These are phyloP conservation scores for Tirmania nivea DNA, from an alignment of 495 filamentous ascomycete genomes.

Conservation along the genomic window DNA sequence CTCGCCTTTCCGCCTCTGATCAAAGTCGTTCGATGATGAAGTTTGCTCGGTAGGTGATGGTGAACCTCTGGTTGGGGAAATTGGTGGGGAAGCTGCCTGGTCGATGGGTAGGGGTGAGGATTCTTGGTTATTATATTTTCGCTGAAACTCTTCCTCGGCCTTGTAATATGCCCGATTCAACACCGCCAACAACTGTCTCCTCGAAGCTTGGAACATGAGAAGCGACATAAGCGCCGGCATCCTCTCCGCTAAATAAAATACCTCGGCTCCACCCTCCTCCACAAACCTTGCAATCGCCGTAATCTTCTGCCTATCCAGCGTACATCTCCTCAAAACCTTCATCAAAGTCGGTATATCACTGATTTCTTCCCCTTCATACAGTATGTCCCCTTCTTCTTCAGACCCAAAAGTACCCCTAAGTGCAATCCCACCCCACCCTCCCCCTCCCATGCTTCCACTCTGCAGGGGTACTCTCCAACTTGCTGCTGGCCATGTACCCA, in stretches of 20 bases:
- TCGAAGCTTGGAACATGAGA: constrained; percentile 76
- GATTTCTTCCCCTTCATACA: constrained; percentile 31
- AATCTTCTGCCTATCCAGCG: constrained; percentile 80
- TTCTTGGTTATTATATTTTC: not conserved
- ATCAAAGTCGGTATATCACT: constrained; percentile 43
- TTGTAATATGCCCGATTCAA: constrained; percentile 25
- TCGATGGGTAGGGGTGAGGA: no score
- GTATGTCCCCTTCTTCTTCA: constrained; percentile 5
- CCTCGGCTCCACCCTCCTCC: constrained; percentile 53
- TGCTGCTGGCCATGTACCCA: constrained; percentile 1
- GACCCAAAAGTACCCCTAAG: constrained; percentile 9
- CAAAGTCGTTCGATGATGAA: not conserved
- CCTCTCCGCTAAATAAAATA: constrained; percentile 50
- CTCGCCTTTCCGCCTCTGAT: constrained; percentile 3
- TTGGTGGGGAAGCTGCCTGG: constrained; percentile 6
- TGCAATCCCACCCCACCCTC: constrained; percentile 8
- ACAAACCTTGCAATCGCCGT: constrained; percentile 61
- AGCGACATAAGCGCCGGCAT: constrained; percentile 69
- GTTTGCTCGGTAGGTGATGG: constrained; percentile 1
- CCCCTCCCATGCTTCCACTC: constrained; percentile 1
- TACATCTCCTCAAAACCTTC: constrained; percentile 35
- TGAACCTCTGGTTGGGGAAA: not conserved
- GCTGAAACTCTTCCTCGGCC: not conserved
- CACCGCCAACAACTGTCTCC: constrained; percentile 47
- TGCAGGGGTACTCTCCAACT: constrained; percentile 1